Evolutionary conservation across 192 early-diverging fungal genomes (phyloP), one percentile per base, ranked within the genome.

Genomic region (Phlyctochytrium bullatum): DNA sequence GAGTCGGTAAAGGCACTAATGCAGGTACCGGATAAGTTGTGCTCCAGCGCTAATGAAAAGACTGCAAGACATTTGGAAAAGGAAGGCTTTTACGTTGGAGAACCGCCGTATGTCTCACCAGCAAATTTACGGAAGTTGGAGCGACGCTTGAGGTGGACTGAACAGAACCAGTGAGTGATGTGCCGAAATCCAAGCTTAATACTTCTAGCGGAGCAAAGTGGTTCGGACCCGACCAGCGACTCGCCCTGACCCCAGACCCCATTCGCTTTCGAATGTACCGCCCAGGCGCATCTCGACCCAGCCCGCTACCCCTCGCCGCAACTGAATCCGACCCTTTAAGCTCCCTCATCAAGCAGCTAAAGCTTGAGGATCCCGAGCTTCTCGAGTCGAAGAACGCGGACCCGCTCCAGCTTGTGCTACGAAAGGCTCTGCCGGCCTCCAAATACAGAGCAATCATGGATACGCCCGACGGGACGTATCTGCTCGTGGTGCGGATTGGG

Each of bases 401-500:
- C 52, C 27, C 63, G 29, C 27, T 66, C 27, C 61, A 61, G 2
- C 25, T 65, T 6, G 59, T 70, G 0, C 20, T 57, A 24, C 65
- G 66, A 16, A 68, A 53, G 34, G 36, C 73, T 0, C 31, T 32
- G 27, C 54, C 53, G 1, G 34, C 64, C 2, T 56, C 62, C 0
- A 25, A 68, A 20, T 68, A 31, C 52, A 32, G 16, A 16, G 59
- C 36, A 1, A 65, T 74, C 40, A 47, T 61, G 25, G 62, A 62
- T 34, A 62, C 20, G 29, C 4, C 36, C 20, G 50, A 57, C 25
- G 76, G 67, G 17, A 54, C 52, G 36, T 78, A 78, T 64, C 36
- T 68, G 2, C 61, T 84, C 23, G 67, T 76, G 31, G 50, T 85
- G 54, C 73, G 80, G 56, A 24, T 84, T 2, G 60, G 64, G 25